Evolutionary conservation across 257 asterid species (phyloP).

Genomic region (Ehretia macrophylla): DNA sequence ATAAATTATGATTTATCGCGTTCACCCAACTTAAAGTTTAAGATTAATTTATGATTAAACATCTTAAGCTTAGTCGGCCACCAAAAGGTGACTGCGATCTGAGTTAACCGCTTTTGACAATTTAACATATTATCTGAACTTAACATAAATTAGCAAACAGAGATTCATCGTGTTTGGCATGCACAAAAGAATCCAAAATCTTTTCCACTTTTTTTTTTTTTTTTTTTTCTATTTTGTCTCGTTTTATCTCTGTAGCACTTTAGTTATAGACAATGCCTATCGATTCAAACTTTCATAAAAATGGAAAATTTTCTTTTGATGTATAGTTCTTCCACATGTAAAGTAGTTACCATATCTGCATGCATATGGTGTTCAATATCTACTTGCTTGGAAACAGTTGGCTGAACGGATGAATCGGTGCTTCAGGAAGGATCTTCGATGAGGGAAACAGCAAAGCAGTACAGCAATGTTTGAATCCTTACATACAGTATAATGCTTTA

Average conservation of each 20-base stretch:
- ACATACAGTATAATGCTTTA: too few species aligned
- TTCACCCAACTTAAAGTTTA: too few species aligned
- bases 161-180: not conserved
- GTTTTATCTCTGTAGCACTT: not conserved
- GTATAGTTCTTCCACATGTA: constrained; percentile 2
- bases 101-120: not conserved
- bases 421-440: not conserved
- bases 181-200: not conserved
- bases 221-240: too few species aligned
- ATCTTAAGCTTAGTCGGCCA: not conserved
- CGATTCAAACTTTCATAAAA: not conserved
- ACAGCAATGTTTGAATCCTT: too few species aligned
- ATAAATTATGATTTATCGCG: too few species aligned
- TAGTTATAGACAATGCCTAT: not conserved
- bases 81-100: not conserved
- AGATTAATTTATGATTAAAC: not conserved
- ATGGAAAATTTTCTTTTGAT: constrained; percentile 4
- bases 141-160: not conserved
- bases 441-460: constrained; percentile 18
- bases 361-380: not conserved
- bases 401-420: constrained; percentile 1
- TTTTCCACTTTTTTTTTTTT: not conserved
- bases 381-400: constrained; percentile 5
- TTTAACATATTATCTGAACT: not conserved
- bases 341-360: not conserved